Conservation (phyloP, 768 basidiomycete genomes). For the Amanita muscaria region DNA sequence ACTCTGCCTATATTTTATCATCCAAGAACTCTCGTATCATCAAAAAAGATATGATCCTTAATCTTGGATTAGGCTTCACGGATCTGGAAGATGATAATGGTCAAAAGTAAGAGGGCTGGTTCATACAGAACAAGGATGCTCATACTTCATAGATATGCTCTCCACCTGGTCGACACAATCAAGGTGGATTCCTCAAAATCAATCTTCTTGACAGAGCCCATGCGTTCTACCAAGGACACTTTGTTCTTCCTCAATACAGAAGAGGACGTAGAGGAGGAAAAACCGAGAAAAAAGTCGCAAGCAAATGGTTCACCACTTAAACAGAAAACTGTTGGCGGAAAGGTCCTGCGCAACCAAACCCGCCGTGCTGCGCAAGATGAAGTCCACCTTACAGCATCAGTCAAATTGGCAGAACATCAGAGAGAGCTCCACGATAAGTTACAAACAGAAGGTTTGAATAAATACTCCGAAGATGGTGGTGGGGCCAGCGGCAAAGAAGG, state of each 20-base stretch:
- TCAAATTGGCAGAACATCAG: conserved; percentile 85
- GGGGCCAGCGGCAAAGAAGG: conserved; percentile 74
- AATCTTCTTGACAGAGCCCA: conserved; percentile 72
- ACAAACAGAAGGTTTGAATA: conserved; percentile 73
- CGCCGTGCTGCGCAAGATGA: conserved; percentile 84
- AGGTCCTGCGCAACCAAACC: conserved; percentile 86
- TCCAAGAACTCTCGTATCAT: conserved; percentile 68
- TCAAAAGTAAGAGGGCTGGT: conserved; percentile 49
- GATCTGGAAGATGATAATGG: conserved; percentile 70
- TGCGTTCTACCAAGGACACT: conserved; percentile 77
- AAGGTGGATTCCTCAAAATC: conserved; percentile 61
- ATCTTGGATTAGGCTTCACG: conserved; percentile 76
- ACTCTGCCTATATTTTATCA: conserved; percentile 75
- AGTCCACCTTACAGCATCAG: conserved; percentile 64
- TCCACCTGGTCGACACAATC: conserved; percentile 86
- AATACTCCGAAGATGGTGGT: conserved; percentile 75
- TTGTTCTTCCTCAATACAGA: conserved; percentile 75
- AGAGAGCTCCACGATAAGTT: conserved; percentile 66
- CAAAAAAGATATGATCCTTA: conserved; percentile 78
- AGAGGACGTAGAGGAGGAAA: conserved; percentile 51
- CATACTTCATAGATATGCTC: conserved; percentile 54
- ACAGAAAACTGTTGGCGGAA: conserved; percentile 69
- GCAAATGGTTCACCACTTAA: conserved; percentile 65
- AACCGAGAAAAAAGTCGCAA: conserved; percentile 46
- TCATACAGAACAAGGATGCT: conserved; percentile 3